Evolutionary conservation across 768 basidiomycete genomes (phyloP), one percentile per base, ranked within the genome.

Genomic region (Megacollybia marginata): DNA sequence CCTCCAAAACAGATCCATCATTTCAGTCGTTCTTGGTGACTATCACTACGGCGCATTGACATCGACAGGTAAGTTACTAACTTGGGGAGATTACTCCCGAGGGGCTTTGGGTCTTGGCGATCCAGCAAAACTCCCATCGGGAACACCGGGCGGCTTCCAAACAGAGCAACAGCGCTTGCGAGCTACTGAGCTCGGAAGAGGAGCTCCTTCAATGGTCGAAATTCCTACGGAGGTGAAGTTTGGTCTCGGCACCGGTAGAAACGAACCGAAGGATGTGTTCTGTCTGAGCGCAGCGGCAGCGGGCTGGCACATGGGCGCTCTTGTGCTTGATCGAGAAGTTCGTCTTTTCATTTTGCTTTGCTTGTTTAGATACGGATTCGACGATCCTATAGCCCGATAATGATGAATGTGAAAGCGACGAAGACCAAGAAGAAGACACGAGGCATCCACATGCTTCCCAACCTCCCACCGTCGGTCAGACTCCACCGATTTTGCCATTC

Each of bases 31-130:
- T 12, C 75, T 92, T 46, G 95, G 95, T 5, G 95, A 98, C 65
- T 96, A 94, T 64, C 95, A 98, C 69, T 82, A 75, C 60, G 88
- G 82, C 33, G 94, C 95, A 1, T 70, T 96, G 57, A 94, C 91
- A 2, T 72, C 78, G 35, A 64, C 72, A 19, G 95, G 94, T 13
- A 76, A 82, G 59, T 69, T 92, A 20, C 69, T 85, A 16, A 88
- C 92, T 10, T 94, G 89, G 91, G 92, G 91, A 13, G 55, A 64
- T 20, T 86, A 82, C 65, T 85, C 85, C 18, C 62, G 68, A 31
- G 93, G 94, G 10, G 92, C 92, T 2, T 71, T 96, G 34, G 94
- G 94, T 1, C 73, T 96, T 2, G 92, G 93, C 4, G 82, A 90
- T 62, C 88, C 91, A 1, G 64, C 66, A 9, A 55, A 60, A 10